These are phyloP conservation scores for Penicillium nordicum DNA, from an alignment of 2,329 filamentous ascomycete genomes.

Conservation along the genomic window DNA sequence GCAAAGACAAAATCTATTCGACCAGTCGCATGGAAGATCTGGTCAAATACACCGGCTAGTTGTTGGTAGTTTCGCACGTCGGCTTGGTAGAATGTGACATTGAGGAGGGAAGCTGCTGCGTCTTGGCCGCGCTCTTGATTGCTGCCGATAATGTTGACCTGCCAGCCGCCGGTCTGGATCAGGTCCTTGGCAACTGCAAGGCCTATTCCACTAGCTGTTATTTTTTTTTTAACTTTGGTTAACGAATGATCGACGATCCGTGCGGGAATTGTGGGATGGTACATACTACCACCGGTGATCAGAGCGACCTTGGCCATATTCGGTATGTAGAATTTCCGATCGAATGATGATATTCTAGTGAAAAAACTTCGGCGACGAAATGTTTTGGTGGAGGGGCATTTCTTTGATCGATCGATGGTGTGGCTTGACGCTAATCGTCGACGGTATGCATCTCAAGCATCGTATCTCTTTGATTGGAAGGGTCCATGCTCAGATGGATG, in stretches of 20 bases:
- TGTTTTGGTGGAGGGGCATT: background rate
- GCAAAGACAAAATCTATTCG: conserved; percentile 51
- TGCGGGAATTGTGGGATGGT: background rate
- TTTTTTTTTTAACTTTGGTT: background rate
- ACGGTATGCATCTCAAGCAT: background rate
- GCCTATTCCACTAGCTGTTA: conserved; percentile 43
- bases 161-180: conserved; percentile 35
- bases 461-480: background rate
- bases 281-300: conserved; percentile 14
- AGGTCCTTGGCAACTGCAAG: conserved; percentile 43
- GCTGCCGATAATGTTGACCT: conserved; percentile 41
- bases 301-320: conserved; percentile 6
- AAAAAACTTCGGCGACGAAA: background rate
- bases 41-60: conserved; percentile 36
- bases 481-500: background rate
- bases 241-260: background rate
- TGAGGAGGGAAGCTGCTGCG: conserved; percentile 24
- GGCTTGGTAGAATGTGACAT: conserved; percentile 39
- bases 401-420: background rate
- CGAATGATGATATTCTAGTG: background rate
- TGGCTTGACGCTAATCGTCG: background rate
- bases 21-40: conserved; percentile 33
- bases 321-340: background rate
- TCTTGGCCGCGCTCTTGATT: conserved; percentile 34
- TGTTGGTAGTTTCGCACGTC: conserved; percentile 39